Conservation (phyloP, 2,329 filamentous ascomycete species). For the Geosmithia putterillii region DNA sequence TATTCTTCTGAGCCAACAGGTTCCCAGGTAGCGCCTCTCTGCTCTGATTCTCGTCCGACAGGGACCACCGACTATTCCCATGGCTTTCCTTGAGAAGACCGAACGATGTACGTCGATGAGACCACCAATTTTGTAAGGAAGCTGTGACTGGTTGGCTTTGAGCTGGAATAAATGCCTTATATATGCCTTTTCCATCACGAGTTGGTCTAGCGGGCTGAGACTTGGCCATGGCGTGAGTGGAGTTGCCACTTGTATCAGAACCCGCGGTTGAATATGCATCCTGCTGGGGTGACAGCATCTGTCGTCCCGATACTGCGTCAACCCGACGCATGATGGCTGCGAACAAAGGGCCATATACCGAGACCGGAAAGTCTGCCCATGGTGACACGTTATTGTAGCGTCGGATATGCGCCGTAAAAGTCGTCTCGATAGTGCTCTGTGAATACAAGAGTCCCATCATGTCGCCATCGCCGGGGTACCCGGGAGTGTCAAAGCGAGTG, state of each 20-base stretch:
- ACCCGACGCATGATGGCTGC: neutral
- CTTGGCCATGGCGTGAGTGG: no score
- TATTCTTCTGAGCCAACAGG: no score
- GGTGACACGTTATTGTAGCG: constrained; percentile 32
- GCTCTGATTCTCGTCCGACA: neutral
- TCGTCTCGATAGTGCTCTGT: constrained; percentile 39
- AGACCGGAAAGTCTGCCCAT: constrained; percentile 25
- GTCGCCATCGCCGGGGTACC: constrained; percentile 10
- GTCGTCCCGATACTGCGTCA: neutral
- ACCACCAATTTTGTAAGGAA: no score
- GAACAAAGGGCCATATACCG: neutral
- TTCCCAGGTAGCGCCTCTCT: neutral
- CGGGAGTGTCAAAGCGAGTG: constrained; percentile 41
- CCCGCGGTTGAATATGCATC: neutral
- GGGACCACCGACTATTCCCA: neutral
- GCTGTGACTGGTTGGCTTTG: no score
- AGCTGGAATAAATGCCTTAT: no score
- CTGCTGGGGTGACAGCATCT: neutral
- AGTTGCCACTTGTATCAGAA: neutral
- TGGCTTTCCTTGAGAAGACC: neutral
- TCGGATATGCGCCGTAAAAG: constrained; percentile 35
- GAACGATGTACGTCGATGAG: neutral
- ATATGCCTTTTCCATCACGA: no score
- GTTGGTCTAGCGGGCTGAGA: no score
- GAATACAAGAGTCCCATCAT: constrained; percentile 21